These are phyloP conservation scores for Phytophthora fragariaefolia DNA, from an alignment of 352 stramenopile species.

Conservation along the genomic window DNA sequence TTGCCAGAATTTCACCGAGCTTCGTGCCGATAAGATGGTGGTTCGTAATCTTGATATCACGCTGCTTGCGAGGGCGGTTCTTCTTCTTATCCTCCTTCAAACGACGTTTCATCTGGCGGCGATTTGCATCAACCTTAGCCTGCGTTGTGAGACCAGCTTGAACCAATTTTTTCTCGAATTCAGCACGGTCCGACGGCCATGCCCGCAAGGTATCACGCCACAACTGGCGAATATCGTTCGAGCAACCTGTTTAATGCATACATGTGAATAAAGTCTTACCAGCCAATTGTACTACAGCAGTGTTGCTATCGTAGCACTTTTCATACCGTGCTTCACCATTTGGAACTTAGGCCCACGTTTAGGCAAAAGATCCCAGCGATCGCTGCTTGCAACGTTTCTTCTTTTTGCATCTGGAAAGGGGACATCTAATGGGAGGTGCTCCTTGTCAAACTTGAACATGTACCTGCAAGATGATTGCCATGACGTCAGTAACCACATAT, in stretches of 20 bases:
- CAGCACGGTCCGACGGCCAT: conserved; percentile 75
- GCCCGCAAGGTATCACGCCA: conserved; percentile 79
- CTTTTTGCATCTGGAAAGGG: conserved; percentile 78
- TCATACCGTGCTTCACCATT: conserved; percentile 79
- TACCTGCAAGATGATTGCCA: conserved; percentile 44
- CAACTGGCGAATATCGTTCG: conserved; percentile 86
- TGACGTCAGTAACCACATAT: not conserved
- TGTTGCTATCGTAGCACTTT: not conserved
- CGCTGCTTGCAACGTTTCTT: conserved; percentile 62
- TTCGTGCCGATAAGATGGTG: conserved; percentile 89
- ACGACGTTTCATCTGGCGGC: conserved; percentile 78
- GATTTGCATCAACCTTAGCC: conserved; percentile 82
- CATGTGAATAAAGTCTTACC: too few species aligned
- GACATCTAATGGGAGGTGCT: conserved; percentile 79
- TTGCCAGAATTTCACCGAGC: conserved; percentile 83
- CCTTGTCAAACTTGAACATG: conserved; percentile 87
- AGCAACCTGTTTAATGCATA: conserved; percentile 59
- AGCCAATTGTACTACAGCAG: too few species aligned
- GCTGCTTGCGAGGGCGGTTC: conserved; percentile 78
- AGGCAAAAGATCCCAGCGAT: conserved; percentile 77
- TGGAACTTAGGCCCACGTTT: conserved; percentile 78
- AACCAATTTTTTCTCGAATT: conserved; percentile 84
- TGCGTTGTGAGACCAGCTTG: conserved; percentile 84
- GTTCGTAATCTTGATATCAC: conserved; percentile 91
- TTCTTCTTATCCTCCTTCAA: conserved; percentile 88